phyloP scores from a whole-genome alignment of 2,329 filamentous ascomycete genomes.

The Pseudocercospora fuligena region DNA sequence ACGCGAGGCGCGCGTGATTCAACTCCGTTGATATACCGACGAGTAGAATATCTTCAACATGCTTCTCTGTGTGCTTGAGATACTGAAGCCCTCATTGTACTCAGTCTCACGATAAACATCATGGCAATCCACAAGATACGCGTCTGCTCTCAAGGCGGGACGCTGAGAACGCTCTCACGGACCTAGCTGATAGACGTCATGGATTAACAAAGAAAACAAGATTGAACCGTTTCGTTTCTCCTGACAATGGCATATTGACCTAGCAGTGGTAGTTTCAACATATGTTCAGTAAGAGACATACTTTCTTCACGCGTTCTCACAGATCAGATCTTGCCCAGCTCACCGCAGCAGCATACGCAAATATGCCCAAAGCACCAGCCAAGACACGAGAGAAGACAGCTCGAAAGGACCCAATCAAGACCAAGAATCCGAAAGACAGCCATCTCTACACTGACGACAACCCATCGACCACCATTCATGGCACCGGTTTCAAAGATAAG shows the following conservation, averaged over 20 bases:
- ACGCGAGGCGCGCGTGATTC: not conserved
- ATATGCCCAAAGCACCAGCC: constrained; percentile 26
- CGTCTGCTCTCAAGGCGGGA: no score
- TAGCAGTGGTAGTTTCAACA: not conserved
- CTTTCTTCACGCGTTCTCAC: not conserved
- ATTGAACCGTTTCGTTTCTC: constrained; percentile 7
- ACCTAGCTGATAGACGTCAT: not conserved
- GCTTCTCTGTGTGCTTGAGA: not conserved
- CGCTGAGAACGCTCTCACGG: not conserved
- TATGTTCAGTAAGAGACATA: not conserved
- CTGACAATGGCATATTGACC: not conserved
- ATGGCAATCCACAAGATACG: no score
- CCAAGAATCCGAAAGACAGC: constrained; percentile 31
- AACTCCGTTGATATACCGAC: no score
- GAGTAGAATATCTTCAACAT: no score
- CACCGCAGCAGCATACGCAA: not conserved
- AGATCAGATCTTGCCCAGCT: not conserved
- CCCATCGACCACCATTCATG: constrained; percentile 39
- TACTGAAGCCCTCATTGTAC: not conserved
- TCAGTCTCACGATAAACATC: not conserved
- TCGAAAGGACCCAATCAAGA: constrained; percentile 18
- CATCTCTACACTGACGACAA: constrained; percentile 44
- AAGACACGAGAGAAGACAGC: constrained; percentile 14
- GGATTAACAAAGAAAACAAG: constrained; percentile 13
- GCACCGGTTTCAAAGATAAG: constrained; percentile 41